A percentile compares a stretch with the other conserved stretches of the same genome.
These are phyloP conservation scores for Dryadomyces quercus-mongolicae DNA, from an alignment of 2,329 filamentous ascomycete genomes.

Conservation along the genomic window DNA sequence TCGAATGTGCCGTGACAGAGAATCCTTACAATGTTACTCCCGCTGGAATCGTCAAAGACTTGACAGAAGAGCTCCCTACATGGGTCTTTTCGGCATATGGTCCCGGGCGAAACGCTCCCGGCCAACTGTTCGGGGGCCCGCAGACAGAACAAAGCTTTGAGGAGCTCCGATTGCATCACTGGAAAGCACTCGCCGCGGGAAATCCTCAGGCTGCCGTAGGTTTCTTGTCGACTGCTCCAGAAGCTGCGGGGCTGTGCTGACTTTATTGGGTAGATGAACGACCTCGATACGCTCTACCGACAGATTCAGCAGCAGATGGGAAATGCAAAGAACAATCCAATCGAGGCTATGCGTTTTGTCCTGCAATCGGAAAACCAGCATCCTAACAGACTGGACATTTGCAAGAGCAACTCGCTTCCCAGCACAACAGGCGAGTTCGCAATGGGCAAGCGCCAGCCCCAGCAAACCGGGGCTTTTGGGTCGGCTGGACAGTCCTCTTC, in stretches of 20 bases:
- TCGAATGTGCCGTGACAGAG: conserved; percentile 8
- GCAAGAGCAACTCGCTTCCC: conserved; percentile 31
- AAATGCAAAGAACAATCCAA: conserved; percentile 53
- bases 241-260: background rate
- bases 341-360: conserved; percentile 62
- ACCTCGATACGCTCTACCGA: conserved; percentile 48
- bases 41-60: conserved; percentile 51
- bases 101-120: conserved; percentile 63
- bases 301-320: conserved; percentile 62
- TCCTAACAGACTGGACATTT: conserved; percentile 61
- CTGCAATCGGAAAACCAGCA: conserved; percentile 54
- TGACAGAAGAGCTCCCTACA: conserved; percentile 58
- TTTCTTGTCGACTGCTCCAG: background rate
- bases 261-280: conserved; percentile 33
- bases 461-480: conserved; percentile 20
- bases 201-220: conserved; percentile 42
- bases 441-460: conserved; percentile 20
- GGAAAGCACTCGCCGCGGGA: conserved; percentile 44
- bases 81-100: conserved; percentile 86
- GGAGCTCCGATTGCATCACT: conserved; percentile 70
- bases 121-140: conserved; percentile 71
- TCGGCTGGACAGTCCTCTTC: conserved; percentile 13
- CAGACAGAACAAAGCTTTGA: conserved; percentile 78
- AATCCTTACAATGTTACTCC: conserved; percentile 39
- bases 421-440: conserved; percentile 32